These are phyloP conservation scores for Phytophthora brassicae DNA, from an alignment of 352 stramenopile genomes.

Conservation along the genomic window DNA sequence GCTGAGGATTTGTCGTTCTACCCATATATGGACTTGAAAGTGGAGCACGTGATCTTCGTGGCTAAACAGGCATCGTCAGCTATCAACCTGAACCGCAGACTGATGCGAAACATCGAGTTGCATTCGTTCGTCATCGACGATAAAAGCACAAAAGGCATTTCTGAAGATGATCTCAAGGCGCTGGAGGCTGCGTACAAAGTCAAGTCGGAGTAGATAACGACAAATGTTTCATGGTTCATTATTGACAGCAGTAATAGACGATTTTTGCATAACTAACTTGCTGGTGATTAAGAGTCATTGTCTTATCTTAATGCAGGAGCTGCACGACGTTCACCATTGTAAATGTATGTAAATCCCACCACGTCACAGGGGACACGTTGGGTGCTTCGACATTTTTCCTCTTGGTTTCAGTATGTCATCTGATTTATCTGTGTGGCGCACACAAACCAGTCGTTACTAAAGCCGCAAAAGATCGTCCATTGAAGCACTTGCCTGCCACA, in stretches of 20 bases:
- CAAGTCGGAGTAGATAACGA: slow-evolving; percentile 14
- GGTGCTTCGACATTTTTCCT: slow-evolving; percentile 16
- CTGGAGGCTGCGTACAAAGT: slow-evolving; percentile 40
- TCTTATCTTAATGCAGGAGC: neutral
- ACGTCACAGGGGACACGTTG: slow-evolving; percentile 7
- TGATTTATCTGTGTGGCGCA: slow-evolving; percentile 39
- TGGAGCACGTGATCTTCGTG: slow-evolving; percentile 66
- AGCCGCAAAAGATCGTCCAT: slow-evolving; percentile 27
- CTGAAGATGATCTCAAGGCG: slow-evolving; percentile 34
- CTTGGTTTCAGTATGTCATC: slow-evolving; percentile 21
- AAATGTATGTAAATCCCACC: neutral
- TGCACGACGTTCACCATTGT: slow-evolving; percentile 6
- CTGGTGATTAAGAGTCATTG: neutral
- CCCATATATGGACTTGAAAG: slow-evolving; percentile 51
- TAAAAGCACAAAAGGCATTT: slow-evolving; percentile 28
- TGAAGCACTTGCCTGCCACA: slow-evolving; percentile 17
- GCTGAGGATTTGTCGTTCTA: slow-evolving; percentile 70
- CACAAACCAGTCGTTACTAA: slow-evolving; percentile 10
- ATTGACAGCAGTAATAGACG: slow-evolving; percentile 3
- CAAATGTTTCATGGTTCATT: neutral
- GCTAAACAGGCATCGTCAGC: slow-evolving; percentile 45
- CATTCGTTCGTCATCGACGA: slow-evolving; percentile 62
- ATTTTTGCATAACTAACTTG: slow-evolving; percentile 3
- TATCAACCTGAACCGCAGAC: slow-evolving; percentile 47
- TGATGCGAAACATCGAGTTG: slow-evolving; percentile 44